Evolutionary conservation across 2,329 filamentous ascomycete genomes (phyloP).

Genomic region (Epichloe elymi): DNA sequence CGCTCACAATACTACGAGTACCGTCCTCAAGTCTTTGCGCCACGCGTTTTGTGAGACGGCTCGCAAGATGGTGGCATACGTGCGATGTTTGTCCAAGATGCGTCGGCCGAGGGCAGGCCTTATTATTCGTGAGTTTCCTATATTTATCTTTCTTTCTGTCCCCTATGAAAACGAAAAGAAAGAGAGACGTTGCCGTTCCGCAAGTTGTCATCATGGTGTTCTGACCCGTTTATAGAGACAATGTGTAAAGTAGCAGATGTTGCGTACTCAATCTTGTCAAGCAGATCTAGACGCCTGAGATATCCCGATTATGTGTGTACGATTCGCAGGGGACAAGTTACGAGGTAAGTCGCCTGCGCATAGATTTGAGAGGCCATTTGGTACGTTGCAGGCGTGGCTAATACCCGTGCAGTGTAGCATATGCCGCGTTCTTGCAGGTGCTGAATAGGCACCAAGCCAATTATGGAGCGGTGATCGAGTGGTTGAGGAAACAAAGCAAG

Average conservation of each 20-base stretch:
- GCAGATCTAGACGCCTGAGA: constrained; percentile 30
- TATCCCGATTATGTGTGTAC: constrained; percentile 43
- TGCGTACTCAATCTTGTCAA: constrained; percentile 50
- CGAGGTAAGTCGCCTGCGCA: constrained; percentile 36
- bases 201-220: too few species aligned
- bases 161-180: too few species aligned
- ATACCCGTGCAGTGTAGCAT: constrained; percentile 41
- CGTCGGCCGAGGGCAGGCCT: constrained; percentile 45
- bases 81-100: constrained; percentile 40
- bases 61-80: constrained; percentile 56
- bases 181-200: too few species aligned
- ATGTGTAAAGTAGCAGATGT: constrained; percentile 53
- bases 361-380: background rate
- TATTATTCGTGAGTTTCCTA: constrained; percentile 44
- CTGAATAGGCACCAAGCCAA: constrained; percentile 58
- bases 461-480: constrained; percentile 50
- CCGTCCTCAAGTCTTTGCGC: constrained; percentile 62
- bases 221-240: constrained; percentile 32
- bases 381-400: background rate
- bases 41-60: constrained; percentile 66
- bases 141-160: background rate
- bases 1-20: constrained; percentile 55
- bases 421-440: constrained; percentile 55
- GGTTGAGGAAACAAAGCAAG: constrained; percentile 44
- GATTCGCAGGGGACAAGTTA: constrained; percentile 45